Evolutionary conservation across 495 filamentous ascomycete genomes (phyloP).

Genomic region (Peziza echinospora): DNA sequence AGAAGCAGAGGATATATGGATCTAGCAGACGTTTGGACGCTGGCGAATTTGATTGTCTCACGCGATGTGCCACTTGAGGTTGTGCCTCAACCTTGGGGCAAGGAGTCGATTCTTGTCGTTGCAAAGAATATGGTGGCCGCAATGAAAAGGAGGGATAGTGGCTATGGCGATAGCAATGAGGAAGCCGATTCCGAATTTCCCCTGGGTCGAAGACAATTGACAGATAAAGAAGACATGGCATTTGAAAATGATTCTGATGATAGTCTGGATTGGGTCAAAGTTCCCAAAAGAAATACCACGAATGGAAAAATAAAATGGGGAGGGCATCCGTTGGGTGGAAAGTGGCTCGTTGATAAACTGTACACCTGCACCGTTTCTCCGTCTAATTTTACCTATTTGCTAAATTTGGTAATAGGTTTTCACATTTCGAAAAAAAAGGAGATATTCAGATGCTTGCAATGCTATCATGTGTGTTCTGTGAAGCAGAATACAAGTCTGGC

Average conservation of each 20-base stretch:
- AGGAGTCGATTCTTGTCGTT: constrained; percentile 39
- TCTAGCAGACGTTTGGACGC: constrained; percentile 63
- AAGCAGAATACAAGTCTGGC: constrained; percentile 24
- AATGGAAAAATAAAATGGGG: constrained; percentile 65
- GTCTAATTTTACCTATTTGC: constrained; percentile 10
- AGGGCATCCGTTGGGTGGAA: constrained; percentile 51
- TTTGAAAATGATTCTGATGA: neutral
- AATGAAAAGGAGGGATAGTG: constrained; percentile 23
- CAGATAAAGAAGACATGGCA: neutral
- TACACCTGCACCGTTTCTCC: constrained; percentile 9
- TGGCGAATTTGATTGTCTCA: constrained; percentile 53
- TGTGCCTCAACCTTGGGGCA: constrained; percentile 26
- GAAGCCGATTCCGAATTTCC: constrained; percentile 8
- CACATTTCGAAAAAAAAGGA: constrained; percentile 54
- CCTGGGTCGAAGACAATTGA: too few relatives aligned
- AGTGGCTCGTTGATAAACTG: constrained; percentile 43
- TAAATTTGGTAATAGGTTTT: constrained; percentile 24
- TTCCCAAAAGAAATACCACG: constrained; percentile 13
- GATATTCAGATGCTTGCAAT: constrained; percentile 91
- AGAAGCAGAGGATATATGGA: constrained; percentile 50
- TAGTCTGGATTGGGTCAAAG: constrained; percentile 1
- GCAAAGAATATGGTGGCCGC: constrained; percentile 28
- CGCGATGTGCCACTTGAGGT: constrained; percentile 50
- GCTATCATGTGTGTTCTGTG: constrained; percentile 72
- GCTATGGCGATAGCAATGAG: constrained; percentile 28